A percentile compares a stretch with the other conserved stretches of the same genome.
Conservation (phyloP, 2,329 filamentous ascomycete genomes). For the Aureobasidium leucospermi region DNA sequence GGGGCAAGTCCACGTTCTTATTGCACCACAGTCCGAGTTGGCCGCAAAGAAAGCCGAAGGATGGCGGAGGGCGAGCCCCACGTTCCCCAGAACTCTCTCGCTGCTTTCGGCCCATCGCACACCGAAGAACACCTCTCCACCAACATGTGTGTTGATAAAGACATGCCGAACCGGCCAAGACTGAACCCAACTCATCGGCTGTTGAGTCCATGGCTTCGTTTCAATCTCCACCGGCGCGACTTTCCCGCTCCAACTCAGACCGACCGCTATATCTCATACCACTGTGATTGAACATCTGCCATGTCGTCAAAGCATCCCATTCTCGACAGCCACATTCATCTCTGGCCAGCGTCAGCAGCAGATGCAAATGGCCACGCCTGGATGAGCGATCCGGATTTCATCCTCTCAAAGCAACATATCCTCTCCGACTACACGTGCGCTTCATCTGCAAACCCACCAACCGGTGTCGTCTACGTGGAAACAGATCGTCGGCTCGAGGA, state of each 20-base stretch:
- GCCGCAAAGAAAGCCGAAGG: conserved; percentile 1
- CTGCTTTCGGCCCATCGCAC: background rate
- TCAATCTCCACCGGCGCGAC: background rate
- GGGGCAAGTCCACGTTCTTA: background rate
- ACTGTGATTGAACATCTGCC: background rate
- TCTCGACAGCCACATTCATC: conserved; percentile 87
- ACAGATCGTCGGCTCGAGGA: conserved; percentile 54
- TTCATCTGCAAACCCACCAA: conserved; percentile 17
- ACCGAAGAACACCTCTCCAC: background rate
- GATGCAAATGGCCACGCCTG: conserved; percentile 61
- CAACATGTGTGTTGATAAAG: background rate
- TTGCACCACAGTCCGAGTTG: background rate
- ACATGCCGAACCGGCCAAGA: background rate
- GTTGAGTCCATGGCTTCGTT: background rate
- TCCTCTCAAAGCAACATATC: conserved; percentile 58
- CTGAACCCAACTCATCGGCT: background rate
- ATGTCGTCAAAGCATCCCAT: conserved; percentile 34
- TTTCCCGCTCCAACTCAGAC: background rate
- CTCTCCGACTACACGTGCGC: conserved; percentile 29
- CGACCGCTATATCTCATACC: background rate
- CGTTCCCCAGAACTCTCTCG: conserved; percentile 1
- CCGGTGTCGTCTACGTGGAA: conserved; percentile 76
- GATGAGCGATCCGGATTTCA: conserved; percentile 49
- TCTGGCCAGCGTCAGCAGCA: conserved; percentile 60
- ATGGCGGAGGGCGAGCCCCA: background rate